Conservation (phyloP, 75 land plant species). For the Larix kaempferi region DNA sequence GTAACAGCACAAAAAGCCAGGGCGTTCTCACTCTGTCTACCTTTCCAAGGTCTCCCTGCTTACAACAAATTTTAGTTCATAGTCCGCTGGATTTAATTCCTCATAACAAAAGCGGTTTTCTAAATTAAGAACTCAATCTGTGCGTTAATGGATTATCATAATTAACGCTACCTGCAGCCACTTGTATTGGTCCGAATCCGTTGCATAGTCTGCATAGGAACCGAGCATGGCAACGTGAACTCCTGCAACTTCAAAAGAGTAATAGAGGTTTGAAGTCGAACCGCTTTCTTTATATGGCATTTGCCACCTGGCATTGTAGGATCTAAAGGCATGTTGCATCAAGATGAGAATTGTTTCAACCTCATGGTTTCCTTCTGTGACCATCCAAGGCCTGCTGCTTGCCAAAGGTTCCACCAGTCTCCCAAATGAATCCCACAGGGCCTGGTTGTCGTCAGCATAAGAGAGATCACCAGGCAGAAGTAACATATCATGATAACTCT, state of each 20-base stretch:
- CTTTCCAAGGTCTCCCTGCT: constrained; percentile 33
- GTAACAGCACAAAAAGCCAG: constrained; percentile 39
- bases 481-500: constrained; percentile 26
- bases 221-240: constrained; percentile 61
- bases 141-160: constrained; percentile 2
- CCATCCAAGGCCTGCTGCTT: constrained; percentile 44
- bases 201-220: constrained; percentile 30
- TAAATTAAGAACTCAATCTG: neutral
- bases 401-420: constrained; percentile 34
- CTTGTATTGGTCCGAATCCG: constrained; percentile 39
- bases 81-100: neutral
- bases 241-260: constrained; percentile 60
- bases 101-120: neutral
- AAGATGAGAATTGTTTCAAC: constrained; percentile 41
- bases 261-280: constrained; percentile 51
- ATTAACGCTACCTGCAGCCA: constrained; percentile 48
- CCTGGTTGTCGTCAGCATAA: constrained; percentile 38
- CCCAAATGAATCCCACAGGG: constrained; percentile 50
- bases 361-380: constrained; percentile 52
- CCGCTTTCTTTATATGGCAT: constrained; percentile 60
- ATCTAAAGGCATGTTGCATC: constrained; percentile 19
- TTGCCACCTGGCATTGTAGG: constrained; percentile 52
- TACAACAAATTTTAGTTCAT: neutral
- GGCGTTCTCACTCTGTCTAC: constrained; percentile 35
- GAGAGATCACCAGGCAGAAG: constrained; percentile 51